phyloP scores from a whole-genome alignment of 352 stramenopile genomes.

The Aphanomyces stellatus region DNA sequence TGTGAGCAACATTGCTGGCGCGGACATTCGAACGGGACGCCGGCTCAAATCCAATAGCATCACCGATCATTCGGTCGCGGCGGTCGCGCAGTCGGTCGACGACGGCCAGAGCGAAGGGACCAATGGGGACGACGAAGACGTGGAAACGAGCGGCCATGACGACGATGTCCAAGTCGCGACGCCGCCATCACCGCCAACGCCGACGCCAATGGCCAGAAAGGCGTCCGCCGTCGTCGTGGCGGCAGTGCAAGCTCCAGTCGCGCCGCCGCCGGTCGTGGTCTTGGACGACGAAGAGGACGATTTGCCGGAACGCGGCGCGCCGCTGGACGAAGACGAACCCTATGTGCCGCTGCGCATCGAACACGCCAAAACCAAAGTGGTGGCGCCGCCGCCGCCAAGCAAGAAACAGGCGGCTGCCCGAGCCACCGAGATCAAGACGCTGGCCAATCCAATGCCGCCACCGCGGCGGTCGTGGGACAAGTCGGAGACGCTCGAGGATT shows the following conservation, averaged over 20 bases:
- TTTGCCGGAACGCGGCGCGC: neutral
- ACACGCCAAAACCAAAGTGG: neutral
- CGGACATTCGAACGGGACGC: constrained; percentile 68
- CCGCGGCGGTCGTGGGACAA: constrained; percentile 13
- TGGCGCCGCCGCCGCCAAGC: neutral
- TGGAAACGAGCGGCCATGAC: too few relatives aligned
- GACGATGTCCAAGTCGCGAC: constrained; percentile 23
- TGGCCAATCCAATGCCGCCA: neutral
- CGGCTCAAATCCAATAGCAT: constrained; percentile 13
- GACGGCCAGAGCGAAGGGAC: too few relatives aligned
- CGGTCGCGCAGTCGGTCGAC: neutral
- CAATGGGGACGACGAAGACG: too few relatives aligned
- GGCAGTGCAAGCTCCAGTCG: too few relatives aligned
- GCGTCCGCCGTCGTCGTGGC: neutral
- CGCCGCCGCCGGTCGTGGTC: too few relatives aligned
- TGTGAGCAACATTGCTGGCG: constrained; percentile 60
- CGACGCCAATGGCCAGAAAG: neutral
- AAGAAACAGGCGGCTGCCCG: neutral
- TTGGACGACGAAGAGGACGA: neutral
- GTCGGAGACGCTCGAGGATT: constrained; percentile 51
- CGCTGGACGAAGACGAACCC: neutral
- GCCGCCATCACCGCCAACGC: neutral
- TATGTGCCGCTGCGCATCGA: neutral
- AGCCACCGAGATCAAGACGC: neutral
- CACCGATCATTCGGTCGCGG: too few relatives aligned